phyloP scores from a whole-genome alignment of 1,139 yeast species.

The Saccharomycopsis hybrid region DNA sequence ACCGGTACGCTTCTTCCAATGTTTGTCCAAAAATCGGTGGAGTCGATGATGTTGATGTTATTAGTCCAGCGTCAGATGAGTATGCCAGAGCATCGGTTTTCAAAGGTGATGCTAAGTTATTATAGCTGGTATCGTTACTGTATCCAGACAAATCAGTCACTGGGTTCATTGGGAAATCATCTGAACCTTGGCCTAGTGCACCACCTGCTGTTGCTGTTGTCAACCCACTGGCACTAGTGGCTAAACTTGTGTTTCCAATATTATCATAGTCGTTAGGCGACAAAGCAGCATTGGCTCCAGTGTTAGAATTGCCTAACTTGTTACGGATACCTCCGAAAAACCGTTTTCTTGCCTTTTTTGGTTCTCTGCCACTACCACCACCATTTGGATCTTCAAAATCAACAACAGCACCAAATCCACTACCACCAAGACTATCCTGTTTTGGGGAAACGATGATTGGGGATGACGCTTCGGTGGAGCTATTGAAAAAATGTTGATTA shows the following conservation, averaged over 20 bases:
- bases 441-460: conserved; percentile 11
- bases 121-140: neutral
- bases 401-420: no score
- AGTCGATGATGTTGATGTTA: conserved; percentile 18
- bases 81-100: no score
- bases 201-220: neutral
- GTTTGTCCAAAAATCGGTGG: conserved; percentile 59
- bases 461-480: conserved; percentile 3
- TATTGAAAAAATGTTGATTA: neutral
- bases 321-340: conserved; percentile 21
- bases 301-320: conserved; percentile 7
- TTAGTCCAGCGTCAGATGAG: neutral
- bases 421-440: conserved; percentile 1
- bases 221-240: neutral
- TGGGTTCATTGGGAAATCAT: conserved; percentile 19
- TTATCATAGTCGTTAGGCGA: neutral
- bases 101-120: neutral
- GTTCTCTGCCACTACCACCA: neutral
- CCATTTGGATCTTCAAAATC: conserved; percentile 8
- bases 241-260: neutral
- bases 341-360: conserved; percentile 15
- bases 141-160: conserved; percentile 22
- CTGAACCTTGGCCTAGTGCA: neutral
- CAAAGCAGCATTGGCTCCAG: neutral
- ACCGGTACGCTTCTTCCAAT: conserved; percentile 43